A percentile compares a stretch with the other conserved stretches of the same genome.
Evolutionary conservation across 306 rosid genomes (phyloP).

Genomic region (Astragalus membranaceus): DNA sequence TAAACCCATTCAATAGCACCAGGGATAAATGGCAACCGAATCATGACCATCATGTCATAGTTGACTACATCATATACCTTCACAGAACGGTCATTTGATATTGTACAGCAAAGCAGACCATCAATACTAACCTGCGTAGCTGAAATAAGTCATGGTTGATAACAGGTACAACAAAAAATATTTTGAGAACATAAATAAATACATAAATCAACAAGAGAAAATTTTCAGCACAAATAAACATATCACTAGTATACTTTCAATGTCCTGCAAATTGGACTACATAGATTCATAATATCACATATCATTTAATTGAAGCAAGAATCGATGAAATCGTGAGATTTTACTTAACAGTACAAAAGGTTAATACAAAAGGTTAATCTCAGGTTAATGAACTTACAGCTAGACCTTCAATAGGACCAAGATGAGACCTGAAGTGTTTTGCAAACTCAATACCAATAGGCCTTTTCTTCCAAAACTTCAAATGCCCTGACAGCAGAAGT

Average conservation of each 20-base stretch:
- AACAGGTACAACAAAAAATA: slow-evolving; percentile 23
- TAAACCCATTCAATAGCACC: slow-evolving; percentile 98
- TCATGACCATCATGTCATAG: slow-evolving; percentile 99
- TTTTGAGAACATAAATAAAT: neutral
- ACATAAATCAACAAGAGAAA: neutral
- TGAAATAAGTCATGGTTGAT: slow-evolving; percentile 61
- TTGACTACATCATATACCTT: slow-evolving; percentile 95
- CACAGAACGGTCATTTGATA: slow-evolving; percentile 77
- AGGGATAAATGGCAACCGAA: slow-evolving; percentile 64
- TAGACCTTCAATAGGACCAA: slow-evolving; percentile 94
- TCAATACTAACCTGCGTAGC: slow-evolving; percentile 90
- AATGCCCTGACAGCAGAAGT: slow-evolving; percentile 54
- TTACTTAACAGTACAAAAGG: neutral
- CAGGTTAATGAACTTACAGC: slow-evolving; percentile 57
- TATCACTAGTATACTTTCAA: neutral
- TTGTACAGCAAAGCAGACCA: slow-evolving; percentile 95
- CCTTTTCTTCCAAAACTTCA: slow-evolving; percentile 98
- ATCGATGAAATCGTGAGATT: slow-evolving; percentile 6
- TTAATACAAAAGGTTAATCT: neutral
- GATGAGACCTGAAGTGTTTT: slow-evolving; percentile 92
- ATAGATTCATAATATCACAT: neutral
- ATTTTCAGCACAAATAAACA: neutral
- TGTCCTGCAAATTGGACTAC: neutral
- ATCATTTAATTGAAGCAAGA: slow-evolving; percentile 4
- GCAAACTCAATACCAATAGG: slow-evolving; percentile 89